Base-by-base conservation (phyloP, 805 yeast genomes). In the Cyberlindnera xylosilytica region DNA sequence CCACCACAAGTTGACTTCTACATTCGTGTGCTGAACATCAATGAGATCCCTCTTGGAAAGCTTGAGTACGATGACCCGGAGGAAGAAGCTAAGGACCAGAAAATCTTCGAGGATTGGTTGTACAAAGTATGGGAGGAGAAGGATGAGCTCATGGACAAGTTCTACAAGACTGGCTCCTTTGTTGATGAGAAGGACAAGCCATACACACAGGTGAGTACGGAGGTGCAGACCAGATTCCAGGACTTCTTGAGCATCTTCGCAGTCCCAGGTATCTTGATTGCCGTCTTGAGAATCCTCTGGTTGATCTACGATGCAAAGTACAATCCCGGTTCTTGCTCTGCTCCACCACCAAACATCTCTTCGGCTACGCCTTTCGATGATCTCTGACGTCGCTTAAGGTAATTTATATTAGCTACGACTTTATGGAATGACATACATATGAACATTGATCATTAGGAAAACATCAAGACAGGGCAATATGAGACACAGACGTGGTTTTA, bases 91-190 rank as follows among this genome's bases (percentile, higher is more conserved):
- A 46, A 41, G 11, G 64, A 64, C 34, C 61, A 73, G 53, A 52
- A 63, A 37, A 57, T 52, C 32, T 89, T 93, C 57, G 85, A 81
- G 40, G 64, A 73, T 19, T 93, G 99, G 99, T 63, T 93, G 35
- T 72, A 69, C 46, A 63, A 72, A 3, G 64, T 76, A 10, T 93
- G 98, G 98, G 56, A 65, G 16, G 82, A 78, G 49, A 93, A 93
- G 62, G 98, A 93, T 62, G 64, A 61, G 36, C 60, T 83, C 37
- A 69, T 93, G 78, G 80, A 74, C n/a, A 57, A 60, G 15, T 87
- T 78, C 54, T 81, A 77, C 56, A 56, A 66, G 12, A 64, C 67
- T 11, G 89, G 91, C 7, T 50, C 68, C 2, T 82, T 83, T 46
- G 63, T 52, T 2, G 45, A 41, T 18, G 52, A 52, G 4, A 51